These are phyloP conservation scores for Brachypodium distachyon DNA, from an alignment of 202 grass and related monocot species.

Conservation along the genomic window DNA sequence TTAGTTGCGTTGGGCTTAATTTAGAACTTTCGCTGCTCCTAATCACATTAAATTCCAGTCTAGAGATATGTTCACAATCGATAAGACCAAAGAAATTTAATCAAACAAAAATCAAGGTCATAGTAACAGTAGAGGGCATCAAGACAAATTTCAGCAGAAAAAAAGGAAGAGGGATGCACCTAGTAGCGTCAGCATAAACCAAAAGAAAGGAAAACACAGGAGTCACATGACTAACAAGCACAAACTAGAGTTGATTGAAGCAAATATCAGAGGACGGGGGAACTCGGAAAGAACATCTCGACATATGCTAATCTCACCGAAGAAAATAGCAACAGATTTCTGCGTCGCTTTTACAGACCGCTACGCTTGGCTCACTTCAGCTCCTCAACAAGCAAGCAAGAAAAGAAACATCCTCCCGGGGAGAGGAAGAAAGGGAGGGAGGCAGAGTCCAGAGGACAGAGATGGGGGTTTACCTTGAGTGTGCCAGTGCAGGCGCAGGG, in stretches of 20 bases:
- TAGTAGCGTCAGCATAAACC: neutral
- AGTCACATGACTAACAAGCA: neutral
- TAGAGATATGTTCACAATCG: neutral
- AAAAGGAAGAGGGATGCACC: neutral
- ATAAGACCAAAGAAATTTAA: neutral
- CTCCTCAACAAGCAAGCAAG: neutral
- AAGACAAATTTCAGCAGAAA: neutral
- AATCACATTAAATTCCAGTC: neutral
- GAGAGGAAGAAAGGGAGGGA: neutral
- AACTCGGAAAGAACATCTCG: neutral
- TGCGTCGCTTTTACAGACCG: neutral
- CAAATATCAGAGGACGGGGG: neutral
- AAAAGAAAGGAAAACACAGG: neutral
- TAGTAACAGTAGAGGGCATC: neutral
- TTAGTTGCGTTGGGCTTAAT: neutral
- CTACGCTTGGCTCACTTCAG: neutral
- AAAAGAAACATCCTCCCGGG: neutral
- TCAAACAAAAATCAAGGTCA: neutral
- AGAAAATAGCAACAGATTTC: neutral
- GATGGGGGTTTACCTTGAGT: conserved; percentile 56
- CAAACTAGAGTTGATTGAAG: neutral
- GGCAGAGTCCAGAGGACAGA: neutral
- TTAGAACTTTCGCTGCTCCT: neutral
- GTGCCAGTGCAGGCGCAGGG: conserved; percentile 92
- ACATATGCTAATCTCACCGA: neutral